A percentile compares a stretch with the other conserved stretches of the same genome.
These are phyloP conservation scores for Talaromyces sp. DNA, from an alignment of 2,329 filamentous ascomycete species.

Conservation along the genomic window DNA sequence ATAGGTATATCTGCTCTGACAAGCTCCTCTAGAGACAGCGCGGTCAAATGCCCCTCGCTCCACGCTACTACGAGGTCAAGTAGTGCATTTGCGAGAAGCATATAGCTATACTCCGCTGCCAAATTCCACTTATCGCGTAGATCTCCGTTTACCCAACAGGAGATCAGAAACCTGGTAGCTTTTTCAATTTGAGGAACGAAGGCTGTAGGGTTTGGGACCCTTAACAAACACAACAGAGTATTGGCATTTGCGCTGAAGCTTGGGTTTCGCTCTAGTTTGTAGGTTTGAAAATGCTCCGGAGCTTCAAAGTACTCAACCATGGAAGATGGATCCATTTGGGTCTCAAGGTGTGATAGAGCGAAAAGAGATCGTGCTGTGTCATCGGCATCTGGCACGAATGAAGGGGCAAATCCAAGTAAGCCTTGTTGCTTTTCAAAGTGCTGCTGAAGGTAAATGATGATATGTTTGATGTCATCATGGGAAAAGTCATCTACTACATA, in stretches of 20 bases:
- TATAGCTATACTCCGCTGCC: too few species aligned
- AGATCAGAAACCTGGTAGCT: conserved; percentile 20
- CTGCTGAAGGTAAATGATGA: not conserved
- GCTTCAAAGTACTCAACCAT: not conserved
- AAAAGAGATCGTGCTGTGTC: not conserved
- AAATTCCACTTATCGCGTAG: conserved; percentile 22
- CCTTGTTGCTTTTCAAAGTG: not conserved
- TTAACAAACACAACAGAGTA: not conserved
- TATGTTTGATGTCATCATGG: not conserved
- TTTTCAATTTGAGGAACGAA: not conserved
- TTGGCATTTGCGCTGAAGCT: not conserved
- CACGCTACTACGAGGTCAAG: too few species aligned
- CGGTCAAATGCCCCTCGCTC: too few species aligned
- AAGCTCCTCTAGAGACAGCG: too few species aligned
- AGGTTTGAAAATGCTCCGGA: not conserved
- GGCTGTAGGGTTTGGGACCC: not conserved
- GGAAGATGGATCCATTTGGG: not conserved
- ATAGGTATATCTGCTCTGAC: too few species aligned
- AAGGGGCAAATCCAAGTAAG: not conserved
- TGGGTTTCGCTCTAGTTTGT: not conserved
- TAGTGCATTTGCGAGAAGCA: too few species aligned
- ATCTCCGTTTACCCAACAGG: conserved; percentile 13
- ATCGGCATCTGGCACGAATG: not conserved
- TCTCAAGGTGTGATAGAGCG: not conserved
- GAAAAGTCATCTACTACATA: not conserved